Conservation (phyloP, 148 eudicot species). For the Dianthus caryophyllus region DNA sequence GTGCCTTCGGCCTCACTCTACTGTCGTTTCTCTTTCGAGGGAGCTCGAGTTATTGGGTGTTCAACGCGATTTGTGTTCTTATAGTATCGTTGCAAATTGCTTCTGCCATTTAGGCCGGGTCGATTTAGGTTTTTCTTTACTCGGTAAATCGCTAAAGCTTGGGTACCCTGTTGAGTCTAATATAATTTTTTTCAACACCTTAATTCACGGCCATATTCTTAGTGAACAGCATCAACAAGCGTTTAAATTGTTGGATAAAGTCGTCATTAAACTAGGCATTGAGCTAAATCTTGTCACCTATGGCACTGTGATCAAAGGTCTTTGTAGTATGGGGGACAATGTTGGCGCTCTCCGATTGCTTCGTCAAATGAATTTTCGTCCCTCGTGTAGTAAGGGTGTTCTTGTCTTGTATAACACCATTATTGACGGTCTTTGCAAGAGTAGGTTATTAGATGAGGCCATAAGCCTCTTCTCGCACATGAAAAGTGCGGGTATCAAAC, state of each 20-base stretch:
- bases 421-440: constrained; percentile 22
- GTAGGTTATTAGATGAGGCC: not conserved
- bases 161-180: not conserved
- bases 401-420: constrained; percentile 12
- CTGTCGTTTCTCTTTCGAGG: constrained; percentile 8
- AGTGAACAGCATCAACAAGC: not conserved
- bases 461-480: not conserved
- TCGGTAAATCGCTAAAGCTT: constrained; percentile 7
- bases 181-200: constrained; percentile 5
- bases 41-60: not conserved
- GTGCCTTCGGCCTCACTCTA: too few species aligned
- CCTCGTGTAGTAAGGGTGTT: not conserved
- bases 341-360: constrained; percentile 27
- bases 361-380: constrained; percentile 2
- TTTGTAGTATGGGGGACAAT: constrained; percentile 34
- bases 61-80: not conserved
- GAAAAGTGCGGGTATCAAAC: constrained; percentile 11
- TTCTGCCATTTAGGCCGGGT: constrained; percentile 19
- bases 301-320: constrained; percentile 31
- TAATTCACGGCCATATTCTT: constrained; percentile 15
- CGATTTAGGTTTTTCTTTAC: constrained; percentile 8
- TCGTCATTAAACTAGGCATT: constrained; percentile 10
- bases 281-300: not conserved
- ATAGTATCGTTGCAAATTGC: constrained; percentile 9
- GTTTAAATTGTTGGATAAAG: not conserved